These are phyloP conservation scores for Microdochium bolleyi DNA, from an alignment of 2,329 filamentous ascomycete species.

Conservation along the genomic window DNA sequence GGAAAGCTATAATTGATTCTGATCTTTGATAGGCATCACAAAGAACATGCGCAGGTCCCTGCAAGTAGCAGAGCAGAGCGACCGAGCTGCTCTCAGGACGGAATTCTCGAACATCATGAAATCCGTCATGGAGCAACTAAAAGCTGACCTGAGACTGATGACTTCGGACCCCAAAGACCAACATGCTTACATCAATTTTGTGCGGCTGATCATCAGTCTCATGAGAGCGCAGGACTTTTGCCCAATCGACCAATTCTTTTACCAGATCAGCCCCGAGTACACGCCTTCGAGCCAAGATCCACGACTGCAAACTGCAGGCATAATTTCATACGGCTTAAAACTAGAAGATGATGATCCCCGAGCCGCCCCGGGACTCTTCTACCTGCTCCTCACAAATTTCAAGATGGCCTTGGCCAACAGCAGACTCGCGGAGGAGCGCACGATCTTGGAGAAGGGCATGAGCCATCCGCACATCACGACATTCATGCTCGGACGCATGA, in stretches of 20 bases:
- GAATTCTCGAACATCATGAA: constrained; percentile 36
- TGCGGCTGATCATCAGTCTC: constrained; percentile 41
- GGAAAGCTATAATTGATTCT: not conserved
- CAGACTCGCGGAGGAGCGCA: constrained; percentile 35
- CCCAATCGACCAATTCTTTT: constrained; percentile 46
- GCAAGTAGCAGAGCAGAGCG: constrained; percentile 25
- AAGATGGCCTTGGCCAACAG: constrained; percentile 43
- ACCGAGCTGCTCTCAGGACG: constrained; percentile 25
- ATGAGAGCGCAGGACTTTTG: constrained; percentile 50
- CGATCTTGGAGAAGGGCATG: constrained; percentile 40
- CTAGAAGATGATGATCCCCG: constrained; percentile 42
- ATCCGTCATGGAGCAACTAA: constrained; percentile 45
- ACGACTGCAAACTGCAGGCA: constrained; percentile 45
- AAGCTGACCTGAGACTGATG: constrained; percentile 35
- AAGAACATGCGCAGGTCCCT: constrained; percentile 41
- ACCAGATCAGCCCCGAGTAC: constrained; percentile 47
- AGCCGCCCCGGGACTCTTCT: constrained; percentile 42
- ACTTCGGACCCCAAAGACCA: constrained; percentile 29
- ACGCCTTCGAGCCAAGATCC: constrained; percentile 47
- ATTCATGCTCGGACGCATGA: constrained; percentile 43
- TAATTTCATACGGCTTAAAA: constrained; percentile 47
- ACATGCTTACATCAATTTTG: constrained; percentile 38
- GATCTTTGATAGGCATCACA: constrained; percentile 22
- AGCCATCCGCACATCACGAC: constrained; percentile 30
- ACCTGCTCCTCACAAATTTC: constrained; percentile 49